These are phyloP conservation scores for Rutstroemia sp. DNA, from an alignment of 2,329 filamentous ascomycete genomes.

Conservation along the genomic window DNA sequence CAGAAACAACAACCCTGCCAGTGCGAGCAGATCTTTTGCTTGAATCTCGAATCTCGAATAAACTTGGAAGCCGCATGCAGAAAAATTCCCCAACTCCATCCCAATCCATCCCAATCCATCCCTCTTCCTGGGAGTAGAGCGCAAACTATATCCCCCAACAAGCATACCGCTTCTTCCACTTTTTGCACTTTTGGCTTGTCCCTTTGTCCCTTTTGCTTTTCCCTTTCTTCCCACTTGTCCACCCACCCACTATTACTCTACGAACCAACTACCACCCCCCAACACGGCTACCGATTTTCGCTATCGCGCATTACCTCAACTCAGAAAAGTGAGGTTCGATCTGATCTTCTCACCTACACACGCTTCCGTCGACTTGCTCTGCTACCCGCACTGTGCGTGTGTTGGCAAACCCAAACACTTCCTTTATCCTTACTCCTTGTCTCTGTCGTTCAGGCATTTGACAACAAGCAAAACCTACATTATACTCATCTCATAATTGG, in stretches of 20 bases:
- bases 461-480: not conserved
- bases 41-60: constrained; percentile 6
- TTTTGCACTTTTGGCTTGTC: too few species aligned
- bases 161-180: constrained; percentile 5
- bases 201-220: too few species aligned
- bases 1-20: constrained; percentile 7
- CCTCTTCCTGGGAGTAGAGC: too few species aligned
- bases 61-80: constrained; percentile 5
- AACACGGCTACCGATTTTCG: not conserved
- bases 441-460: constrained; percentile 1
- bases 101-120: too few species aligned
- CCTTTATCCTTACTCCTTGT: constrained; percentile 8
- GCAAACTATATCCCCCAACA: not conserved
- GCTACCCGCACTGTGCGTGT: not conserved
- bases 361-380: too few species aligned
- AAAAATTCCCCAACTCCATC: not conserved
- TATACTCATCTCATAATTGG: constrained; percentile 2
- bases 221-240: not conserved
- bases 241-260: not conserved
- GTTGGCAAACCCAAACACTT: constrained; percentile 2
- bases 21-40: constrained; percentile 10
- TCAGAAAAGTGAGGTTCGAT: too few species aligned
- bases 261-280: too few species aligned
- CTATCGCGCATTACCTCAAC: not conserved
- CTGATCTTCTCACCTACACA: too few species aligned